Conservation (phyloP, 202 grass and related monocot species). For the Carex sylvatica region DNA sequence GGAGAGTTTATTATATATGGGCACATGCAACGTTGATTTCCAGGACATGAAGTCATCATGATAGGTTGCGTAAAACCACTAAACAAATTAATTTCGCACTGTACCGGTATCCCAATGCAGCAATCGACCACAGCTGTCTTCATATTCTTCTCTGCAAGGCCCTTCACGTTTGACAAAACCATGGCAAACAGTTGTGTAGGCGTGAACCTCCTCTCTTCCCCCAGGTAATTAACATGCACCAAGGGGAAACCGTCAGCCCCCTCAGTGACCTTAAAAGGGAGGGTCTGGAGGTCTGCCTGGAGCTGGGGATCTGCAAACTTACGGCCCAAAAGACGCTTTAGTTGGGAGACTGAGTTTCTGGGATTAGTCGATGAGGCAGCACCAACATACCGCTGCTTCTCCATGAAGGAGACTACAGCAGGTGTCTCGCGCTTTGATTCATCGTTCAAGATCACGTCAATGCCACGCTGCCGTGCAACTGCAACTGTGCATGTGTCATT, state of each 20-base stretch:
- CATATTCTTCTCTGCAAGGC: slow-evolving; percentile 74
- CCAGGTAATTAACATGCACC: slow-evolving; percentile 48
- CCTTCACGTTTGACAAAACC: slow-evolving; percentile 73
- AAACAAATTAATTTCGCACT: neutral
- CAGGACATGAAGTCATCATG: neutral
- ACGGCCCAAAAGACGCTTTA: slow-evolving; percentile 67
- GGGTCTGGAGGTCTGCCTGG: slow-evolving; percentile 45
- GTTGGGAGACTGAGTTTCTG: slow-evolving; percentile 72
- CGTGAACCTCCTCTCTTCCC: slow-evolving; percentile 56
- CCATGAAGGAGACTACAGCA: slow-evolving; percentile 74
- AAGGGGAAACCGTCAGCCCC: slow-evolving; percentile 62
- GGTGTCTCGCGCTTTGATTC: slow-evolving; percentile 90
- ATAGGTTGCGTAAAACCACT: neutral
- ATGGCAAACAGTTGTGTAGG: slow-evolving; percentile 78
- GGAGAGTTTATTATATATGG: neutral
- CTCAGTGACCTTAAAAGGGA: slow-evolving; percentile 69
- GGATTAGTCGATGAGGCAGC: slow-evolving; percentile 71
- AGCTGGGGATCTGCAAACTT: slow-evolving; percentile 64
- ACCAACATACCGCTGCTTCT: slow-evolving; percentile 86
- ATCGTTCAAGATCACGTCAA: slow-evolving; percentile 87
- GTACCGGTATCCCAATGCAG: slow-evolving; percentile 73
- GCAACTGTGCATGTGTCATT: slow-evolving; percentile 90
- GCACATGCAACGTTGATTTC: neutral
- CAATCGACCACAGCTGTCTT: slow-evolving; percentile 60
- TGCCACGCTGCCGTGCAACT: slow-evolving; percentile 76